A percentile compares a stretch with the other conserved stretches of the same genome.
Evolutionary conservation across 305 asterid genomes (phyloP).

Genomic region (Solanum aculeatissimum): DNA sequence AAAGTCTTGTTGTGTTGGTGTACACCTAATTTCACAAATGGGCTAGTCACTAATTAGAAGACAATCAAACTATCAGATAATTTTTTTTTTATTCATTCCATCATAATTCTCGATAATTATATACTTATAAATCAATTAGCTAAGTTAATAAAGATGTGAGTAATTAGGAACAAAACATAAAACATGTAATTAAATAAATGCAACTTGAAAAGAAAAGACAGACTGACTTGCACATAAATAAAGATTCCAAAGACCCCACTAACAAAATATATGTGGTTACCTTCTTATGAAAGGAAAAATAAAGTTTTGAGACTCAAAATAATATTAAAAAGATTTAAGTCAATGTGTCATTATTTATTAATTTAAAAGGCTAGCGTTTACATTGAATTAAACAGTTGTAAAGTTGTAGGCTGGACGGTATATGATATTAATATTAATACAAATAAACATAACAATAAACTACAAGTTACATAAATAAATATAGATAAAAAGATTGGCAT

Average conservation of each 20-base stretch:
- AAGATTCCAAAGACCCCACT: background rate
- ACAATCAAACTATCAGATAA: background rate
- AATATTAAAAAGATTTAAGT: background rate
- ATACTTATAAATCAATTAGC: background rate
- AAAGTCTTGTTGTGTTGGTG: background rate
- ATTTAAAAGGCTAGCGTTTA: background rate
- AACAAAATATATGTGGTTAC: background rate
- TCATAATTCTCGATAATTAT: background rate
- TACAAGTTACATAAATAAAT: background rate
- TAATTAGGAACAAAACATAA: background rate
- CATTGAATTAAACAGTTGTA: background rate
- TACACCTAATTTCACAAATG: background rate
- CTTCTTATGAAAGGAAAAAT: background rate
- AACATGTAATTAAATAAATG: background rate
- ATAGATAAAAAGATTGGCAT: background rate
- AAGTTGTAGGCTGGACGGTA: conserved; percentile 1
- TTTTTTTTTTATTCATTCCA: background rate
- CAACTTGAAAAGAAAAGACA: background rate
- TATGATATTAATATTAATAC: background rate
- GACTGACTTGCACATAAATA: background rate
- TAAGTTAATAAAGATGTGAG: background rate
- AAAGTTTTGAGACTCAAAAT: background rate
- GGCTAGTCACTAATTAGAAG: background rate
- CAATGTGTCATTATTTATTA: conserved; percentile 3
- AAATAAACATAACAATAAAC: background rate